Evolutionary conservation across 495 filamentous ascomycete species (phyloP).

Genomic region (Aspergillus avenaceus): DNA sequence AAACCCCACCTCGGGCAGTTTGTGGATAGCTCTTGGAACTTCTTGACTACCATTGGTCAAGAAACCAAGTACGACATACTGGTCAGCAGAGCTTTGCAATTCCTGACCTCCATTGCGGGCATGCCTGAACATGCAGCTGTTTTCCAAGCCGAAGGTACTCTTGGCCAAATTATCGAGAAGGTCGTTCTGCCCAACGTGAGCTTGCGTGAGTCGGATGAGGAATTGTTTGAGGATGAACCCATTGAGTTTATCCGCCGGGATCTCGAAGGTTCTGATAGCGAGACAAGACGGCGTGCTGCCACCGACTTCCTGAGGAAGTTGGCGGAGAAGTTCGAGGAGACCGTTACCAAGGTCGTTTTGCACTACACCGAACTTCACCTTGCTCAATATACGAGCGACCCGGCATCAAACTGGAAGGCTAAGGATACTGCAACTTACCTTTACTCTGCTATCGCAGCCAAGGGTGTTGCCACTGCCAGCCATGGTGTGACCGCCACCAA

Average conservation of each 20-base stretch:
- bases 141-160: slow-evolving; percentile 74
- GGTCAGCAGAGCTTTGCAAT: slow-evolving; percentile 91
- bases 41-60: slow-evolving; percentile 79
- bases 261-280: slow-evolving; percentile 92
- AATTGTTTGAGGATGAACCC: slow-evolving; percentile 96
- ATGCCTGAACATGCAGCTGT: slow-evolving; percentile 70
- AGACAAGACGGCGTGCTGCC: slow-evolving; percentile 84
- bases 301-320: slow-evolving; percentile 90
- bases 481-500: slow-evolving; percentile 91
- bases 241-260: slow-evolving; percentile 97
- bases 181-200: slow-evolving; percentile 91
- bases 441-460: slow-evolving; percentile 89
- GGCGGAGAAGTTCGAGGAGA: slow-evolving; percentile 77
- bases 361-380: slow-evolving; percentile 79
- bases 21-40: slow-evolving; percentile 81
- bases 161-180: slow-evolving; percentile 85
- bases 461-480: slow-evolving; percentile 75
- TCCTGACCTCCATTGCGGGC: slow-evolving; percentile 82
- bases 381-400: slow-evolving; percentile 61
- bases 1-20: slow-evolving; percentile 71
- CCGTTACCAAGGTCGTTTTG: slow-evolving; percentile 77
- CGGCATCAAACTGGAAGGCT: slow-evolving; percentile 79
- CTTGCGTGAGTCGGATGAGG: slow-evolving; percentile 86
- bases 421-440: slow-evolving; percentile 97
- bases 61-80: slow-evolving; percentile 92